Evolutionary conservation across 2,329 filamentous ascomycete genomes (phyloP).

Genomic region (Cryphonectria nitschkei): DNA sequence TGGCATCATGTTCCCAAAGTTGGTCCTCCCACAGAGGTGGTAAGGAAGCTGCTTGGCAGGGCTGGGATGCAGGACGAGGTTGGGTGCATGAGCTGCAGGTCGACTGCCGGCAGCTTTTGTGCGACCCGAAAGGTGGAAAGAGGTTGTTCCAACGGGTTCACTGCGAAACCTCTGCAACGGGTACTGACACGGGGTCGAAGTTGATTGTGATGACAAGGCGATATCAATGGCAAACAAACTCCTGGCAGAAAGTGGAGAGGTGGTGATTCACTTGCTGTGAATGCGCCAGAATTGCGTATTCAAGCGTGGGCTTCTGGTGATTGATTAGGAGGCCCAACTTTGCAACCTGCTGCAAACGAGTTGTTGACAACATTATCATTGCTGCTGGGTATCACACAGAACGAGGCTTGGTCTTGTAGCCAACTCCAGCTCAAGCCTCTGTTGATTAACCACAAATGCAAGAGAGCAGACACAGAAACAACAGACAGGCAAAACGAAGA

Average conservation of each 20-base stretch:
- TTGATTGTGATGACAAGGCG: conserved; percentile 13
- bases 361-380: background rate
- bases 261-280: background rate
- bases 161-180: conserved; percentile 28
- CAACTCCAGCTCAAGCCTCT: background rate
- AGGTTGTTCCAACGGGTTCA: conserved; percentile 24
- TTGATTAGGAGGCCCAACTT: background rate
- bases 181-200: conserved; percentile 19
- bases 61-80: conserved; percentile 3
- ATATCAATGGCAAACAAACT: conserved; percentile 22
- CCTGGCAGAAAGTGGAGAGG: background rate
- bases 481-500: background rate
- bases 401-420: background rate
- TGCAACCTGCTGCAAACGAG: background rate
- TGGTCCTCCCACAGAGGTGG: conserved; percentile 11
- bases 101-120: conserved; percentile 28
- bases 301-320: background rate
- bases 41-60: conserved; percentile 19
- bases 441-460: background rate
- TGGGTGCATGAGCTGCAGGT: conserved; percentile 25
- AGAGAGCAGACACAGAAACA: background rate
- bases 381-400: background rate
- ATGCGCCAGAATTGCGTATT: background rate
- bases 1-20: background rate
- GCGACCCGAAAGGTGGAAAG: conserved; percentile 10